A percentile compares a stretch with the other conserved stretches of the same genome.
These are phyloP conservation scores for Rhizoclosmatium globosum DNA, from an alignment of 192 early-diverging fungal species.

Conservation along the genomic window DNA sequence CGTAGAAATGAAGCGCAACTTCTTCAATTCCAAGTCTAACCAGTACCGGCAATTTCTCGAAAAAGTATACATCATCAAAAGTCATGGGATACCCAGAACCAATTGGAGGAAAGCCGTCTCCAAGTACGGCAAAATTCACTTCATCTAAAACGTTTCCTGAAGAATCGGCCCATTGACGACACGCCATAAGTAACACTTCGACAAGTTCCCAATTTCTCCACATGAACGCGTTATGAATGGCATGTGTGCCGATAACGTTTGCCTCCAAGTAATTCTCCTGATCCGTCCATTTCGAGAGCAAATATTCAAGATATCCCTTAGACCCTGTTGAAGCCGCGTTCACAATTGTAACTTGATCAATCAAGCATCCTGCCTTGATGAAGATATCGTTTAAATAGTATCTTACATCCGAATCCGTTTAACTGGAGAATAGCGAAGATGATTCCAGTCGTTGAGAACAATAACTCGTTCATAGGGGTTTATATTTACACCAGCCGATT, in stretches of 20 bases:
- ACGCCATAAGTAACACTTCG: not conserved
- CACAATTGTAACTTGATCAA: not conserved
- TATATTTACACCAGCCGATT: not conserved
- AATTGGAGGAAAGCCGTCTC: no score
- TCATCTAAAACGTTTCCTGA: not conserved
- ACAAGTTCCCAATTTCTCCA: not conserved
- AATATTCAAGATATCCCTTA: not conserved
- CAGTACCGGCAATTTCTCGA: not conserved
- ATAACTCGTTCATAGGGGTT: no score
- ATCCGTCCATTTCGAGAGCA: not conserved
- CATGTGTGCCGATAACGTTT: not conserved
- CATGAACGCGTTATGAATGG: not conserved
- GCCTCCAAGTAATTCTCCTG: not conserved
- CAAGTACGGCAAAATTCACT: no score
- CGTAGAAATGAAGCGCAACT: not conserved
- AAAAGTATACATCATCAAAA: not conserved
- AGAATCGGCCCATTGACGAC: not conserved
- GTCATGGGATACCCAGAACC: not conserved
- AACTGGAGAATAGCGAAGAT: not conserved
- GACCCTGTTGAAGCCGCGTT: not conserved
- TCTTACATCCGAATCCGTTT: not conserved
- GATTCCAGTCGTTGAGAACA: not conserved
- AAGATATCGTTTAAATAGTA: not conserved
- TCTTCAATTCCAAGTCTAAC: not conserved
- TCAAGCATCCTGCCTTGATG: not conserved